A percentile compares a stretch with the other conserved stretches of the same genome.
phyloP scores from a whole-genome alignment of 345 rosid species.

The Aurinia saxatilis region DNA sequence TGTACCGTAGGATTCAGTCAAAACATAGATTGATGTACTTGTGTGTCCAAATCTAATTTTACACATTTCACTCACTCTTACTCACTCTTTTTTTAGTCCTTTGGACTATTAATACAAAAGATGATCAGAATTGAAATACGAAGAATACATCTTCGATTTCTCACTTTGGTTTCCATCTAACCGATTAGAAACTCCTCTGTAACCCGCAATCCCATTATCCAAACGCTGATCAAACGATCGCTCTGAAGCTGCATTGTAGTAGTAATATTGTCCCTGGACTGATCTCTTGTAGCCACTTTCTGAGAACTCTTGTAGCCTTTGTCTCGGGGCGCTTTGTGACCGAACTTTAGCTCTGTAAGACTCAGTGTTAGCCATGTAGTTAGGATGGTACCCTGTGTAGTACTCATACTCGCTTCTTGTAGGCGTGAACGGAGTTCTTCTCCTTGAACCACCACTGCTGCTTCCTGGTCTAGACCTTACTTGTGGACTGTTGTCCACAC shows the following conservation, averaged over 20 bases:
- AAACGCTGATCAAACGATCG: slow-evolving; percentile 31
- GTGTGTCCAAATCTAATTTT: slow-evolving; percentile 18
- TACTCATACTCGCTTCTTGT: slow-evolving; percentile 60
- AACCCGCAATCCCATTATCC: slow-evolving; percentile 31
- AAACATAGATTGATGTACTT: slow-evolving; percentile 15
- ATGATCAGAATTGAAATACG: slow-evolving; percentile 18
- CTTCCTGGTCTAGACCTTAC: slow-evolving; percentile 62
- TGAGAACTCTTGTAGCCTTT: slow-evolving; percentile 52
- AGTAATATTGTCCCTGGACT: slow-evolving; percentile 35
- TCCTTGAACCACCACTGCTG: slow-evolving; percentile 40
- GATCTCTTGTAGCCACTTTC: slow-evolving; percentile 28
- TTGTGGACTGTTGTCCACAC: slow-evolving; percentile 71
- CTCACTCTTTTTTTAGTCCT: background rate
- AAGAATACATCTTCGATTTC: slow-evolving; percentile 23
- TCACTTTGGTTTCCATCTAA: slow-evolving; percentile 14
- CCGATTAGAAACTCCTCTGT: slow-evolving; percentile 1
- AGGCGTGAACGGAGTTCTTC: slow-evolving; percentile 77
- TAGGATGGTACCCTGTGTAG: slow-evolving; percentile 59
- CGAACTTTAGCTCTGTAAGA: slow-evolving; percentile 79
- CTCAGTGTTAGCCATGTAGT: slow-evolving; percentile 90
- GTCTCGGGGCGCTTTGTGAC: slow-evolving; percentile 94
- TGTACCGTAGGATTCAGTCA: slow-evolving; percentile 18
- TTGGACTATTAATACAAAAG: background rate
- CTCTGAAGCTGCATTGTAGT: slow-evolving; percentile 24
- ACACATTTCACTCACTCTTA: slow-evolving; percentile 8